Conservation (phyloP, 1,284 basidiomycete genomes). For the Cutaneotrichosporon dermatis region DNA sequence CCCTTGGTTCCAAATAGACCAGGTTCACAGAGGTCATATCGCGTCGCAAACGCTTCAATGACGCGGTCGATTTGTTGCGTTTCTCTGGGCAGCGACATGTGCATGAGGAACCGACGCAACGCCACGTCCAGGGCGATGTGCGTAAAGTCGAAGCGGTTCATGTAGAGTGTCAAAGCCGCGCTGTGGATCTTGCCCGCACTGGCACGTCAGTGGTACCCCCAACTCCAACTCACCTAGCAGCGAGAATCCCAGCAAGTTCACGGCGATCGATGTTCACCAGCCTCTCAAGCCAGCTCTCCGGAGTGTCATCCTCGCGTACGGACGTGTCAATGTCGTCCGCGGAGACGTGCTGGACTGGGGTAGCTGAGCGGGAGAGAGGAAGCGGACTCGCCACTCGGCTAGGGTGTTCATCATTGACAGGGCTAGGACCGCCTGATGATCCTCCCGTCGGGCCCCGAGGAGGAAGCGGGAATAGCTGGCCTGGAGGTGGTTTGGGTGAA, state of each 20-base stretch:
- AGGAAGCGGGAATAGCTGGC: slow-evolving; percentile 36
- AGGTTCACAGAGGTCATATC: slow-evolving; percentile 81
- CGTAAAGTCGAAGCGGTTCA: slow-evolving; percentile 74
- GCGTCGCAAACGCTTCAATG: slow-evolving; percentile 86
- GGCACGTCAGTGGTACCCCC: slow-evolving; percentile 2
- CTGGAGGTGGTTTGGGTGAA: slow-evolving; percentile 26
- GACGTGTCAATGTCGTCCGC: slow-evolving; percentile 2
- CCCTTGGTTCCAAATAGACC: slow-evolving; percentile 73
- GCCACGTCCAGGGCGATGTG: slow-evolving; percentile 84
- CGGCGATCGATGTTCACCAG: slow-evolving; percentile 64
- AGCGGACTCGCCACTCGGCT: slow-evolving; percentile 1
- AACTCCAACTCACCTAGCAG: slow-evolving; percentile 62
- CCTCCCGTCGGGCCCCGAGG: slow-evolving; percentile 9
- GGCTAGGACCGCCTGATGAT: background rate
- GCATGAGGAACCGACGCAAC: slow-evolving; percentile 83
- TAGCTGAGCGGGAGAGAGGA: background rate
- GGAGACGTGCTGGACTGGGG: background rate
- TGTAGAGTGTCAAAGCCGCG: slow-evolving; percentile 66
- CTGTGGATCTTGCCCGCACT: slow-evolving; percentile 71
- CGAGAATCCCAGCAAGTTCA: slow-evolving; percentile 71
- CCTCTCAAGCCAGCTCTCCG: slow-evolving; percentile 64
- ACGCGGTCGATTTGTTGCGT: slow-evolving; percentile 98
- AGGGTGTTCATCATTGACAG: background rate
- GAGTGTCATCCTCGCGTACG: background rate
- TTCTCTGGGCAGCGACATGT: slow-evolving; percentile 84